phyloP scores from a whole-genome alignment of 1,284 basidiomycete species.

The Rhodotorula sp. region DNA sequence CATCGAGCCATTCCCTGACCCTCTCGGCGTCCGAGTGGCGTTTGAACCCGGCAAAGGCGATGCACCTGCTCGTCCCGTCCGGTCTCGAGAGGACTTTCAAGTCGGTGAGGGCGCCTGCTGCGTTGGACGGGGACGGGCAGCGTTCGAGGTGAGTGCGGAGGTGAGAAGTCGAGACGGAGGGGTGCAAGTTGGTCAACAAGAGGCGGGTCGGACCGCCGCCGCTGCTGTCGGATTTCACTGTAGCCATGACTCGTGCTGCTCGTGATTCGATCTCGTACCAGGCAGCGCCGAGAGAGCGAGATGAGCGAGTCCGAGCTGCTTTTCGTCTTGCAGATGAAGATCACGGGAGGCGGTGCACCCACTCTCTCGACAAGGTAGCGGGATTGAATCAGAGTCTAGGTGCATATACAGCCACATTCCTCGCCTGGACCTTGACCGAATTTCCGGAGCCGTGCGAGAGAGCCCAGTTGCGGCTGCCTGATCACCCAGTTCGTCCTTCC shows the following conservation, averaged over 20 bases:
- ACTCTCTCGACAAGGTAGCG: background rate
- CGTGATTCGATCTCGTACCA: background rate
- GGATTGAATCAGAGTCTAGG: no score
- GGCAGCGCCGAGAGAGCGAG: background rate
- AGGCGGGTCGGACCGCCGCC: constrained; percentile 59
- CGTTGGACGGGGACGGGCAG: constrained; percentile 45
- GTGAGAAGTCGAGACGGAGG: constrained; percentile 64
- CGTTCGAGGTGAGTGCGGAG: constrained; percentile 70
- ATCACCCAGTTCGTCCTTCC: no score
- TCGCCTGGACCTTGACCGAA: no score
- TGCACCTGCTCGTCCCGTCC: constrained; percentile 77
- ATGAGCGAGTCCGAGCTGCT: background rate
- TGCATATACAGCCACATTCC: no score
- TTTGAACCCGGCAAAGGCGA: constrained; percentile 92
- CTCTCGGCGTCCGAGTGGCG: constrained; percentile 70
- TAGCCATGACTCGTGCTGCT: background rate
- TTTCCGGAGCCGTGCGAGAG: no score
- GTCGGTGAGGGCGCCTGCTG: constrained; percentile 70
- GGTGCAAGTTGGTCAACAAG: constrained; percentile 83
- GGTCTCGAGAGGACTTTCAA: constrained; percentile 74
- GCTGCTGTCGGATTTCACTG: background rate
- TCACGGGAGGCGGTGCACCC: background rate
- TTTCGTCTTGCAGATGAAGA: no score
- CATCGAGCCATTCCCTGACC: constrained; percentile 81
- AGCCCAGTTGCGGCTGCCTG: no score